Conservation (phyloP, 2,329 filamentous ascomycete genomes). For the Colletotrichum sp. region DNA sequence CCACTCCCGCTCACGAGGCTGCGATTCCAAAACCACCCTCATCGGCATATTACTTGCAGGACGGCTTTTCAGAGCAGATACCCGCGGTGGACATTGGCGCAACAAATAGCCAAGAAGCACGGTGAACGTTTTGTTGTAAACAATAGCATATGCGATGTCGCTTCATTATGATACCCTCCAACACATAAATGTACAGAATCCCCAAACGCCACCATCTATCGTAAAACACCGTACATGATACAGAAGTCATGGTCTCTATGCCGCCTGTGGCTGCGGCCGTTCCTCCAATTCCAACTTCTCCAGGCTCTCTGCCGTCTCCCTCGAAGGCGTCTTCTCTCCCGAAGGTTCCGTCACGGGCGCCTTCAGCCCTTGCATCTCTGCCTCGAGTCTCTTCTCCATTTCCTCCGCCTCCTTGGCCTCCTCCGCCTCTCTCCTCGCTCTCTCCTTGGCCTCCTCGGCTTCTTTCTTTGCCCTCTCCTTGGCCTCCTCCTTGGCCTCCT, state of each 20-base stretch:
- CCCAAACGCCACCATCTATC: neutral
- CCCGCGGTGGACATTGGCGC: neutral
- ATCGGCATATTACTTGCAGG: conserved; percentile 3
- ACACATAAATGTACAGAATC: neutral
- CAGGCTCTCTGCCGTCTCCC: conserved; percentile 37
- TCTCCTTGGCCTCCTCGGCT: conserved; percentile 43
- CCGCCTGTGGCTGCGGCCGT: conserved; percentile 22
- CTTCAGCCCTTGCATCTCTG: conserved; percentile 26
- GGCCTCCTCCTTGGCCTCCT: conserved; percentile 49
- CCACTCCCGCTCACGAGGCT: neutral
- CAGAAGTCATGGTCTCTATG: conserved; percentile 4
- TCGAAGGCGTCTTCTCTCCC: conserved; percentile 27
- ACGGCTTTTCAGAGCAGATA: conserved; percentile 15
- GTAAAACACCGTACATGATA: neutral
- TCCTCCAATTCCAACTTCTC: conserved; percentile 43
- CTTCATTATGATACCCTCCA: conserved; percentile 5
- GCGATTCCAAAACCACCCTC: neutral
- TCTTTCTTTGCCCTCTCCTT: conserved; percentile 44
- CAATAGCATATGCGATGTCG: neutral
- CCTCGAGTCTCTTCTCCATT: conserved; percentile 53
- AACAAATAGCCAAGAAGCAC: conserved; percentile 8
- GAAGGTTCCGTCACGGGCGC: conserved; percentile 3
- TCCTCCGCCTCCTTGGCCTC: conserved; percentile 54
- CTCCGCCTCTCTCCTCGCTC: conserved; percentile 46
- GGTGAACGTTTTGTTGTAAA: neutral